Evolutionary conservation across 208 protist species (phyloP).

Genomic region (Herpetomonas muscarum): DNA sequence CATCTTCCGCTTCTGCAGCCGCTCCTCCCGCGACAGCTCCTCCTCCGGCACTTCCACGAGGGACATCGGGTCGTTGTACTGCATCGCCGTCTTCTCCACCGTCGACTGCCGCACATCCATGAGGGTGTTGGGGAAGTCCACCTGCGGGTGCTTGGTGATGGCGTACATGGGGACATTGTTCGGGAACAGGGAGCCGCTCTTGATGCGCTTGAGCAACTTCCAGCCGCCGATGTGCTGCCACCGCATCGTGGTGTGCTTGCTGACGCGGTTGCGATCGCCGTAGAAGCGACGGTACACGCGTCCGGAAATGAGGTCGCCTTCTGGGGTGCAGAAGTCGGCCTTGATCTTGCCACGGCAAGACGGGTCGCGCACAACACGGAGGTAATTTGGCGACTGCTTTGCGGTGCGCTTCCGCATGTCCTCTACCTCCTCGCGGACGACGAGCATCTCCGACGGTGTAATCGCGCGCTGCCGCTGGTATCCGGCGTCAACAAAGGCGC

Average conservation of each 20-base stretch:
- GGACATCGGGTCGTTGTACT: slow-evolving; percentile 72
- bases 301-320: slow-evolving; percentile 63
- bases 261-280: slow-evolving; percentile 60
- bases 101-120: slow-evolving; percentile 57
- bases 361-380: slow-evolving; percentile 77
- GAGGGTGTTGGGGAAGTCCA: slow-evolving; percentile 80
- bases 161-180: slow-evolving; percentile 79
- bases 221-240: slow-evolving; percentile 90
- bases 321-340: slow-evolving; percentile 74
- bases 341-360: slow-evolving; percentile 76
- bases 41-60: slow-evolving; percentile 38
- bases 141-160: slow-evolving; percentile 67
- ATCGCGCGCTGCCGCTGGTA: slow-evolving; percentile 82
- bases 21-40: slow-evolving; percentile 65
- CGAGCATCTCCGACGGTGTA: slow-evolving; percentile 75
- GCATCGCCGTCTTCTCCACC: slow-evolving; percentile 86
- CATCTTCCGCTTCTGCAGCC: slow-evolving; percentile 28
- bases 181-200: slow-evolving; percentile 74
- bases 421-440: slow-evolving; percentile 70
- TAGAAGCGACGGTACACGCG: slow-evolving; percentile 86
- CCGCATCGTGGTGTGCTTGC: slow-evolving; percentile 63
- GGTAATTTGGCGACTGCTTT: slow-evolving; percentile 44
- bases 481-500: slow-evolving; percentile 75
- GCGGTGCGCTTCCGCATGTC: slow-evolving; percentile 55
- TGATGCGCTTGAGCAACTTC: slow-evolving; percentile 71